A percentile compares a stretch with the other conserved stretches of the same genome.
Evolutionary conservation across 495 filamentous ascomycete species (phyloP).

Genomic region (Bathelium albidoporum): DNA sequence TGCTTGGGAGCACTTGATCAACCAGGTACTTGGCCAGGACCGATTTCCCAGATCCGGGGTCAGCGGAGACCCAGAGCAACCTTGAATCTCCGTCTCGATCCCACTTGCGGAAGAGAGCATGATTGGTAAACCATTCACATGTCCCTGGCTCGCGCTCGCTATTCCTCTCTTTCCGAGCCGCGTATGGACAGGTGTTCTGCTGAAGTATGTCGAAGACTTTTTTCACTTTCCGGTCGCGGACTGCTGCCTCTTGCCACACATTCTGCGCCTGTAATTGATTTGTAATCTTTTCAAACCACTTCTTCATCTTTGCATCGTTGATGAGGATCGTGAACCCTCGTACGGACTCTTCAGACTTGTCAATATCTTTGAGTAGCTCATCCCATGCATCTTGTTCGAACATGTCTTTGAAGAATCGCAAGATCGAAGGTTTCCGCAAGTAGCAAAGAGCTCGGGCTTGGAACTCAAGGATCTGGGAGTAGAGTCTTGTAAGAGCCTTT

Average conservation of each 20-base stretch:
- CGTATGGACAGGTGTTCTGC: constrained; percentile 21
- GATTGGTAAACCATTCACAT: constrained; percentile 34
- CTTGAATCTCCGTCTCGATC: constrained; percentile 12
- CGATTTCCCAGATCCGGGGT: constrained; percentile 49
- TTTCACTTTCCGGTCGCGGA: neutral
- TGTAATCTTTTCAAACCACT: neutral
- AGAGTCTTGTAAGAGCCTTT: neutral
- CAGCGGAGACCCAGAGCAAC: constrained; percentile 42
- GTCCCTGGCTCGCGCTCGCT: constrained; percentile 29
- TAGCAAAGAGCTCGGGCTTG: neutral
- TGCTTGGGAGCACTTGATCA: constrained; percentile 26
- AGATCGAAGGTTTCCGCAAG: neutral
- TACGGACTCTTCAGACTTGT: neutral
- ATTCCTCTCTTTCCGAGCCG: constrained; percentile 28
- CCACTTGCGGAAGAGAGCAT: constrained; percentile 32
- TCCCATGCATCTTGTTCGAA: neutral
- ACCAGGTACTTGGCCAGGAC: constrained; percentile 39
- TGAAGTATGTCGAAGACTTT: neutral
- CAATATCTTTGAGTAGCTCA: neutral
- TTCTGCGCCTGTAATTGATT: neutral
- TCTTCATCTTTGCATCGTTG: neutral
- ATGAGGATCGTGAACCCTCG: neutral
- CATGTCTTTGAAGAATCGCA: neutral
- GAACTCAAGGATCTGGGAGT: neutral
- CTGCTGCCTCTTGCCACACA: neutral